Evolutionary conservation across 1,139 yeast species (phyloP), one percentile per base, ranked within the genome.

Genomic region (Hyphopichia fennica): DNA sequence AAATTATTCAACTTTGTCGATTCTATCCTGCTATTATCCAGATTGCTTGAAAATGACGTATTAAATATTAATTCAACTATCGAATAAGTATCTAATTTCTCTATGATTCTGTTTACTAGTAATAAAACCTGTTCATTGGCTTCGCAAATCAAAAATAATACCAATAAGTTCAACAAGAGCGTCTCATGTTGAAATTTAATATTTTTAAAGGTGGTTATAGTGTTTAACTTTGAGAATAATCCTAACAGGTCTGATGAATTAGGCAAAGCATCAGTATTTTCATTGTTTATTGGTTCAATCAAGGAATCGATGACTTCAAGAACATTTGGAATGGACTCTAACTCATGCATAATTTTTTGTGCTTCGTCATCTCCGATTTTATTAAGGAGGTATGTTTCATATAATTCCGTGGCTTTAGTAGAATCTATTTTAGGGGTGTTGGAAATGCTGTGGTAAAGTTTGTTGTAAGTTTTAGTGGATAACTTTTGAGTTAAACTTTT

Each of bases 71-170:
- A 48, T n/a, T 58, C 56, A 34, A 62, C 47, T 7, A 63, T 43
- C 8, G 46, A 41, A 45, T 67, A 67, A 3, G 52, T 50, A 10
- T 50, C 48, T 36, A 69, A 58, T 44, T 56, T 63, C 15, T 44
- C 41, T 27, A 65, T 46, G 1, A 67, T 53, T 39, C 54, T 54
- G 37, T 63, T 65, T 19, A 70, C 53, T 23, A 69, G 51, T 10
- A 49, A 46, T 11, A 65, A 43, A 5, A 65, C 54, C 34, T 56
- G 54, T 10, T 60, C 63, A 46, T 62, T 64, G 4, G 56, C 53
- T 40, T 68, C 73, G 51, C 71, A 65, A 2, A 67, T 45, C 17
- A 67, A 48, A 31, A 69, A 56, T 34, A 68, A 51, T 1, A 63
- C 50, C n/a, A 56, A 47, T 40, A 65, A 52, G 39, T 56, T 60